Conservation (phyloP, 2,329 filamentous ascomycete species). For the Neofusicoccum parvum region DNA sequence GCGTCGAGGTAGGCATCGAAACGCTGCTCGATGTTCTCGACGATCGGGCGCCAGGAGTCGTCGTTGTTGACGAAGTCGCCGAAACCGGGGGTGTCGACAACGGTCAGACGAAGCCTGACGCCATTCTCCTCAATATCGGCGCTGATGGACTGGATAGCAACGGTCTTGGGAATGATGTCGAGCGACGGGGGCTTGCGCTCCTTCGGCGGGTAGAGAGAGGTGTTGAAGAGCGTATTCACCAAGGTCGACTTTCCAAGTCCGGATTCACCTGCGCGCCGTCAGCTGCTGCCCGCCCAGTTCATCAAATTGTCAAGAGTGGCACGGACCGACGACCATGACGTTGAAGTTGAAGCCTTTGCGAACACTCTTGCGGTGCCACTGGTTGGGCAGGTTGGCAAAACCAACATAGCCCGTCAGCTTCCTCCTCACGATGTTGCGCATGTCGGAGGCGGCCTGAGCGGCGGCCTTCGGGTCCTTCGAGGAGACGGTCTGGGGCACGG, state of each 20-base stretch:
- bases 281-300: background rate
- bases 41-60: constrained; percentile 97
- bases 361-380: constrained; percentile 99
- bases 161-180: constrained; percentile 92
- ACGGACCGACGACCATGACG: constrained; percentile 96
- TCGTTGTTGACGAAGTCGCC: constrained; percentile 99
- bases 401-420: constrained; percentile 98
- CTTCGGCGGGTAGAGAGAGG: constrained; percentile 96
- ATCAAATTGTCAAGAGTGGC: background rate
- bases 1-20: constrained; percentile 98
- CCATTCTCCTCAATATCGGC: constrained; percentile 91
- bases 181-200: constrained; percentile 97
- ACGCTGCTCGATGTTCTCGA: constrained; percentile 99
- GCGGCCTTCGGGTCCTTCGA: constrained; percentile 65
- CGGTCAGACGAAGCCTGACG: constrained; percentile 91
- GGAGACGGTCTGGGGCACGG: constrained; percentile 60
- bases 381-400: constrained; percentile 97
- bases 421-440: constrained; percentile 94
- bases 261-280: constrained; percentile 75
- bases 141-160: constrained; percentile 57
- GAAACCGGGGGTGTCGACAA: constrained; percentile 97
- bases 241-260: constrained; percentile 98
- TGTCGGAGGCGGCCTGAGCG: constrained; percentile 54
- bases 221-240: constrained; percentile 99
- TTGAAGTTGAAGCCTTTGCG: constrained; percentile 99